Evolutionary conservation across 2,329 filamentous ascomycete species (phyloP), one percentile per base, ranked within the genome.

Genomic region (Clonostachys rosea): DNA sequence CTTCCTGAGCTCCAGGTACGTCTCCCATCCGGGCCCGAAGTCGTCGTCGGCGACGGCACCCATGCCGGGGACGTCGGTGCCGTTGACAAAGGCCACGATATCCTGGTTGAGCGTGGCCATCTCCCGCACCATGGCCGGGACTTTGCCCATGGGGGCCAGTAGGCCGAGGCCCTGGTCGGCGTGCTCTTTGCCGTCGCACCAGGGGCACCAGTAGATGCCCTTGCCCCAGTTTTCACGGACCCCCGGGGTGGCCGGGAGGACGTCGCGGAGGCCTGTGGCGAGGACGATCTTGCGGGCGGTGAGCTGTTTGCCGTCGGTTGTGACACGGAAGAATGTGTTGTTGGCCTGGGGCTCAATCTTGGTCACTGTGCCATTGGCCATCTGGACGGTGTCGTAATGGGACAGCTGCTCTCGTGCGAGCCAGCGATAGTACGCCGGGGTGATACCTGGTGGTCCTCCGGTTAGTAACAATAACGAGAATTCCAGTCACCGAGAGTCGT

Each of bases 131-230:
- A 69, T 59, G 4, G 62, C 62, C 0, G 76, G 62, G 0, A 76
- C 63, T 30, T 74, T 64, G 2, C 64, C 54, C 0, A 83, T 59
- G 2, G 64, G 51, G 2, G 68, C 73, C 0, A 85, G 58, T 34
- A 84, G 66, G 2, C 80, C 49, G 2, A 84, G 67, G 1, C 70
- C 49, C 50, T 83, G 79, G 55, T 83, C 78, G 0, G 73, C 75
- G 57, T 84, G 79, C 61, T 84, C 81, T 51, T 76, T 69, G 13
- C 81, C 81, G 55, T 84, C 81, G 51, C 81, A 84, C 81, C 81
- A 84, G 0, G 79, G 78, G 47, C 81, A 84, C 78, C 80, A 84
- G 63, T 66, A 84, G 45, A 84, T 74, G 7, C 81, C 81, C 49
- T 76, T 69, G 43, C 78, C 79, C 72, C 76, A 84, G 54, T 72